Evolutionary conservation across 2,329 filamentous ascomycete species (phyloP).

Genomic region (Botrytis byssoidea): DNA sequence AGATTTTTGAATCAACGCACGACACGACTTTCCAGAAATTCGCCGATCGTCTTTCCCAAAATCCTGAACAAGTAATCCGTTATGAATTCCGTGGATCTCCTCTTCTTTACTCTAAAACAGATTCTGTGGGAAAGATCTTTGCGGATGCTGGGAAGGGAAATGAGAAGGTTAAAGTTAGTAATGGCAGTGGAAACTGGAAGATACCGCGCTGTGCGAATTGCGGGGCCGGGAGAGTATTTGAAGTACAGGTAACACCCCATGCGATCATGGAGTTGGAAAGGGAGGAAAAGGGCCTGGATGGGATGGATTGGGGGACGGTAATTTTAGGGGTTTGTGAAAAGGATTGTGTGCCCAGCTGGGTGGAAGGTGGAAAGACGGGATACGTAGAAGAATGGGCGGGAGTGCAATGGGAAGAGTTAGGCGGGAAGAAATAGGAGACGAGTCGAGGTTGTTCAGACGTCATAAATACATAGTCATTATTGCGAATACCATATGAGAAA

Average conservation of each 20-base stretch:
- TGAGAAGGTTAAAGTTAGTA: conserved; percentile 28
- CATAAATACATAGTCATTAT: conserved; percentile 6
- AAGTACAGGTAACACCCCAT: conserved; percentile 88
- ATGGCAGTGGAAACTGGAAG: conserved; percentile 37
- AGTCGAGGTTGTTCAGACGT: background rate
- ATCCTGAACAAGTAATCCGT: conserved; percentile 77
- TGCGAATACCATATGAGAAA: conserved; percentile 8
- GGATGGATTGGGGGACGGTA: conserved; percentile 98
- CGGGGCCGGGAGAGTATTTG: conserved; percentile 73
- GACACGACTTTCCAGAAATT: conserved; percentile 79
- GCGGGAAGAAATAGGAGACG: conserved; percentile 23
- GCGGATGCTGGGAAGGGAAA: conserved; percentile 25
- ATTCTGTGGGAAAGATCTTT: conserved; percentile 69
- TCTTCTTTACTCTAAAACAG: conserved; percentile 76
- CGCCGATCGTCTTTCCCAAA: conserved; percentile 73
- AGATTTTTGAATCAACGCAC: conserved; percentile 70
- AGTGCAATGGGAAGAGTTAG: conserved; percentile 91
- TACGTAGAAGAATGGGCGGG: conserved; percentile 97
- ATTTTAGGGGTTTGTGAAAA: conserved; percentile 79
- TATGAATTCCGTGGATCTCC: conserved; percentile 75
- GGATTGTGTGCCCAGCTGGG: conserved; percentile 68
- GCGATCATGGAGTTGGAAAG: conserved; percentile 85
- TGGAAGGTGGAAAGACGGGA: conserved; percentile 57
- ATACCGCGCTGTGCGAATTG: conserved; percentile 79
- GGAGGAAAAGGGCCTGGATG: conserved; percentile 68